Base-by-base conservation (phyloP, 2,329 filamentous ascomycete species). In the Lachnellula cervina region DNA sequence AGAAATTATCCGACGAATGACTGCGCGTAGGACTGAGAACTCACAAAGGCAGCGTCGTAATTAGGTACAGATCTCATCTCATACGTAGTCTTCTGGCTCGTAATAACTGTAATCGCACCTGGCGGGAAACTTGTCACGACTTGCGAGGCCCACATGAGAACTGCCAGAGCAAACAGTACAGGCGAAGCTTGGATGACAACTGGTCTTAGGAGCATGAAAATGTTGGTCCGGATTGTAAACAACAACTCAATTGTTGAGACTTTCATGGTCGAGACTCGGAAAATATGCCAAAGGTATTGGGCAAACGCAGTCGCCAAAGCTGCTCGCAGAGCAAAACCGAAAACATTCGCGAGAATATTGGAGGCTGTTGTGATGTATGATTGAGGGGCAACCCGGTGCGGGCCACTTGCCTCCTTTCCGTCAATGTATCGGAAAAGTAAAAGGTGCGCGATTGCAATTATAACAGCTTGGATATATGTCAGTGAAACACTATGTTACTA, bases 1-100 rank as follows among this genome's bases (percentile, higher is more conserved):
- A 13, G 35, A 25, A 14, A 19, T 9, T 47, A 17, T 14, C 16
- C 14, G 8, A 28, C 21, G 16, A 17, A 35, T 17, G 21, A 46
- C 17, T 16, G 2, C 17, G 14, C 16, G 8, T 32, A 32, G 2
- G 9, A 7, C 28, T 2, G 32, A 11, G 17, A 11, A 58, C 60
- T 51, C 47, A 65, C 59, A 54, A 62, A 65, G 9, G 63, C 61
- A 21, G 60, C 56, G 49, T 64, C 62, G n/a, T 60, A 66, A 3
- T 56, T 59, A 4, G 61, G 59, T 4, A 64, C 56, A 9, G 19
- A 5, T 6, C 56, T 32, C 2, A 17, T n/a, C 9, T 51, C 7
- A 43, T 42, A 61, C 0, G 47, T 51, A 14, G 34, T 51, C 9
- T 42, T 43, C 19, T 59, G 55, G 3, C 23, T 32, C 3, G 54